Evolutionary conservation across 768 basidiomycete genomes (phyloP), one percentile per base, ranked within the genome.

Genomic region (Rhodotorula diobovata): DNA sequence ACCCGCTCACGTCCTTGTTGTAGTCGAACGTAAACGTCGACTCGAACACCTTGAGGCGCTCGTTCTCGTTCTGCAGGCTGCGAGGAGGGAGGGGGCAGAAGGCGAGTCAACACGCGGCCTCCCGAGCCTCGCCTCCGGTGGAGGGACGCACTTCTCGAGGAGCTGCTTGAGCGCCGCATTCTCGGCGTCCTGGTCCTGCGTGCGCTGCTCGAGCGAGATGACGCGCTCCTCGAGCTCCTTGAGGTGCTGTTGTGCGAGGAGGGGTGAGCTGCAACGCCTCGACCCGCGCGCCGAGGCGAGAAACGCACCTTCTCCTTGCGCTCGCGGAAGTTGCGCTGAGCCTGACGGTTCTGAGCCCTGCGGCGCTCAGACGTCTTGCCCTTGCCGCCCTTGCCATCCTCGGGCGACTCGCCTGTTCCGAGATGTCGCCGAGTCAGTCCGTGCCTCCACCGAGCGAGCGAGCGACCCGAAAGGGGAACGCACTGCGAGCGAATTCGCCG

Each of bases 281-380:
- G 10, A 25, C 35, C 10, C 18, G 41, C 8, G 30, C 3, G 54
- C 18, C 39, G 21, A 30, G 16, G 48, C 35, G 15, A 21, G 48
- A 30, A 21, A 37, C 70, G 41, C 18, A 66, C 70, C 70, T 74
- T 74, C 82, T 99, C 95, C 81, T 97, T 94, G 71, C 95, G 86
- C 81, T 98, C 96, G 66, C 95, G 84, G 83, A 99, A 99, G 2
- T 95, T 95, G 63, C 95, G 88, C 81, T 99, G 96, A 14, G 95
- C 95, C 7, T 93, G 93, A 66, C 95, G 85, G 77, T 99, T 99
- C 82, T 99, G 95, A 76, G 95, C 93, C 82, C 94, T 95, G 71
- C 95, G 87, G 78, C 93, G 91, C 50, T 69, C 70, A 12, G 48
- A 63, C 46, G 70, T 72, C 70, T 72, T 72, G 53, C 61, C 59